Conservation (phyloP, 768 basidiomycete genomes). For the Podaxis carcinomalis region DNA sequence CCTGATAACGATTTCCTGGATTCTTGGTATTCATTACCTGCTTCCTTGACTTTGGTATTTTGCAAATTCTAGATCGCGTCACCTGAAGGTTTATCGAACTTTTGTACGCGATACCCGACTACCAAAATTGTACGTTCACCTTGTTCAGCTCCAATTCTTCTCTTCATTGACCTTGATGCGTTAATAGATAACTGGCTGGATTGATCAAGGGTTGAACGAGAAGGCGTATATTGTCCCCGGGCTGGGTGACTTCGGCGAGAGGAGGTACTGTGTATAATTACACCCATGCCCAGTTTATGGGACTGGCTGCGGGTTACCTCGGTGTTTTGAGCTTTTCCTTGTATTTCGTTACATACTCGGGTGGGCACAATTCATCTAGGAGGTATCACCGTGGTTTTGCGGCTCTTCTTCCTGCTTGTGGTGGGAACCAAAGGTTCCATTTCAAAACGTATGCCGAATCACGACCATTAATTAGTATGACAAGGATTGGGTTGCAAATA, state of each 20-base stretch:
- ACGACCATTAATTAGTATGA: no score
- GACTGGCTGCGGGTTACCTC: neutral
- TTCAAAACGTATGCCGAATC: no score
- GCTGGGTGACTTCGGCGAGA: constrained; percentile 95
- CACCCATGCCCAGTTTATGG: neutral
- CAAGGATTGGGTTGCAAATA: no score
- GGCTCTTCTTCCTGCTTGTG: no score
- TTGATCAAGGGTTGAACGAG: constrained; percentile 88
- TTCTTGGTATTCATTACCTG: neutral
- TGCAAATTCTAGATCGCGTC: constrained; percentile 64
- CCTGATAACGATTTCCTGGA: no score
- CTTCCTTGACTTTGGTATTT: neutral
- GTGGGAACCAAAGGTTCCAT: no score
- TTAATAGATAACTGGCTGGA: constrained; percentile 87
- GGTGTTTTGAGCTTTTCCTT: no score
- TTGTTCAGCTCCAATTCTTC: neutral
- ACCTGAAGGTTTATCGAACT: constrained; percentile 83
- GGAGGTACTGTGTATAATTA: constrained; percentile 49
- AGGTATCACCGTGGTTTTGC: no score
- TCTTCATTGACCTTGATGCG: neutral
- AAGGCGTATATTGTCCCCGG: constrained; percentile 91
- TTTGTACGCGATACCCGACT: constrained; percentile 71
- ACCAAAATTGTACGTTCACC: constrained; percentile 64
- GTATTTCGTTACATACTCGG: no score
- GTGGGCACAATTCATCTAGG: no score